Base-by-base conservation (phyloP, 208 protist genomes). In the Trypanosoma brucei region DNA sequence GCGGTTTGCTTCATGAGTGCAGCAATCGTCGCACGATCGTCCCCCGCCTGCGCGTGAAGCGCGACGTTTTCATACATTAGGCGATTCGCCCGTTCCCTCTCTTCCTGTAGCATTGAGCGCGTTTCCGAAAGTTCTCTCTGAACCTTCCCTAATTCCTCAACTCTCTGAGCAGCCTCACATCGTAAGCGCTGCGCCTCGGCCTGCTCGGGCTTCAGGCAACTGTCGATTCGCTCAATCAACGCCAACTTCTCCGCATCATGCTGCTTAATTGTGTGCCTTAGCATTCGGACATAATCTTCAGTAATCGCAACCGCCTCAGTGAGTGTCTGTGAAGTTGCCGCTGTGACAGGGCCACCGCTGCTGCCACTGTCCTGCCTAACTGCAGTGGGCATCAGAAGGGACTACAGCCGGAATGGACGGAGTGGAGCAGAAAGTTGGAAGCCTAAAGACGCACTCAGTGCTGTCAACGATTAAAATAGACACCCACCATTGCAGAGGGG, bases 31-130 rank as follows among this genome's bases (percentile, higher is more conserved):
- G 70, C 76, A 38, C 60, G 65, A 55, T 74, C 68, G 55, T 73
- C 73, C 8, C 73, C 67, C 49, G 66, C 68, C 38, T 83, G 73
- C 30, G 77, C 66, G 72, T 79, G 60, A 33, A 87, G 70, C 0
- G 83, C 80, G 0, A 78, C 76, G 55, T 74, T 87, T 64, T 92
- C 85, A 59, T 92, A 67, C 45, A 86, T 67, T 13, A 92, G 71
- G 1, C 85, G 79, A n/a, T 61, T 76, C 3, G 68, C 59, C 46
- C 76, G 64, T 75, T 90, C 86, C 3, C 75, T 78, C 55, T 85
- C 78, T 61, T 91, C 81, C 63, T 87, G 83, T n/a, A 90, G 65
- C 60, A 79, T 68, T 39, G 86, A 58, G 1, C 70, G 68, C 9
- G 61, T 63, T 37, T 79, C 68, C 3, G 80, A 63, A 3, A 78